A percentile compares a stretch with the other conserved stretches of the same genome.
Evolutionary conservation across 345 rosid species (phyloP).

Genomic region (Acer yangbiense): DNA sequence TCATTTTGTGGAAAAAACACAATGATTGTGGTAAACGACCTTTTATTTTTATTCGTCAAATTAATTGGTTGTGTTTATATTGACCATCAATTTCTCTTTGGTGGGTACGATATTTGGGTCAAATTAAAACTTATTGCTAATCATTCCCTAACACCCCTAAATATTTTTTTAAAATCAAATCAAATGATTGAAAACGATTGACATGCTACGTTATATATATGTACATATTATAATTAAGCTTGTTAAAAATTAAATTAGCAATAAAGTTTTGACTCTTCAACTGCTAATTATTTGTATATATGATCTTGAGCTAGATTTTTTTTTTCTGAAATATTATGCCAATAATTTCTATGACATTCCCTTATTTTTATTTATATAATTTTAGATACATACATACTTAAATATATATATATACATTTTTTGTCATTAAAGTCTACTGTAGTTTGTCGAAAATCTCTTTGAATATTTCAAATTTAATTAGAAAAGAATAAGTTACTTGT

Average conservation of each 20-base stretch:
- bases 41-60: not conserved
- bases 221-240: not conserved
- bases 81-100: not conserved
- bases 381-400: no score
- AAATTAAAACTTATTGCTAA: slow-evolving; percentile 14
- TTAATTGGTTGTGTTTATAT: not conserved
- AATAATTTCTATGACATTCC: not conserved
- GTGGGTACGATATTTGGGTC: slow-evolving; percentile 22
- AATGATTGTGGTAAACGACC: slow-evolving; percentile 1
- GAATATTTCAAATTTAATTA: no score
- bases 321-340: not conserved
- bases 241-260: not conserved
- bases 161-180: not conserved
- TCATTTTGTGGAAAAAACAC: slow-evolving; percentile 16
- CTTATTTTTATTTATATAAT: no score
- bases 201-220: not conserved
- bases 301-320: not conserved
- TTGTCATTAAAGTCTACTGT: no score
- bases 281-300: not conserved
- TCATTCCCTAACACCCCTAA: slow-evolving; percentile 1
- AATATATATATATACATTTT: no score
- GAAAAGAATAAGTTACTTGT: no score
- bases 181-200: slow-evolving; percentile 18
- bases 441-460: no score
- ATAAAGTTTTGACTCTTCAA: not conserved